Evolutionary conservation across 306 rosid genomes (phyloP).

Genomic region (Prunus salicina): DNA sequence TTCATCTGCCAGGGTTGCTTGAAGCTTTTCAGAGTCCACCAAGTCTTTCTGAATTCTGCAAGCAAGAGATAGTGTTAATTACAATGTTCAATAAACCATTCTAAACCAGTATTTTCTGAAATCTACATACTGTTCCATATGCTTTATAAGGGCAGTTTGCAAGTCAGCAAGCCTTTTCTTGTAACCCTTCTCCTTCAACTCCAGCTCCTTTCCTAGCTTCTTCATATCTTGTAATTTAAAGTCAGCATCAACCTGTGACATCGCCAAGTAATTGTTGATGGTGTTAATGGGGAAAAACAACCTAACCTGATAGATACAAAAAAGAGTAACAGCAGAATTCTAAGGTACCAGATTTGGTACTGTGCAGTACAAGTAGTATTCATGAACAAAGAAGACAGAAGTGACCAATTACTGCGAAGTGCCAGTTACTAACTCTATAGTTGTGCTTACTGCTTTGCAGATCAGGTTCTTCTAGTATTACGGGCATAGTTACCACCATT

Average conservation of each 20-base stretch:
- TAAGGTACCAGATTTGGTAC: background rate
- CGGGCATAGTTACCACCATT: background rate
- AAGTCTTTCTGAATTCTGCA: conserved; percentile 80
- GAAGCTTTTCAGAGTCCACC: conserved; percentile 84
- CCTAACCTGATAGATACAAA: no score
- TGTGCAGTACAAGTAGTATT: background rate
- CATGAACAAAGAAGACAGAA: background rate
- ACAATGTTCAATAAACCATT: background rate
- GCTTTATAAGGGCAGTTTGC: conserved; percentile 67
- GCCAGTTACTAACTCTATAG: background rate
- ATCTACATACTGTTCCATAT: conserved; percentile 81
- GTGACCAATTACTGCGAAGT: background rate
- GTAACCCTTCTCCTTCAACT: conserved; percentile 71
- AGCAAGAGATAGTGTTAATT: background rate
- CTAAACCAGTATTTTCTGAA: conserved; percentile 16
- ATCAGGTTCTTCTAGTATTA: background rate
- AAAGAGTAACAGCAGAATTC: background rate
- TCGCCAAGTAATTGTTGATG: background rate
- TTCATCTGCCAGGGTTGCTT: conserved; percentile 57
- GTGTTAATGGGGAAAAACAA: background rate
- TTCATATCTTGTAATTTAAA: conserved; percentile 85
- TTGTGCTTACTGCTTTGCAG: background rate
- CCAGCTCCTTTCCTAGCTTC: conserved; percentile 69
- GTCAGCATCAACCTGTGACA: conserved; percentile 78
- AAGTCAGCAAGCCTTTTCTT: conserved; percentile 71